These are phyloP conservation scores for Penicillium hesseltinei DNA, from an alignment of 2,329 filamentous ascomycete genomes.

Conservation along the genomic window DNA sequence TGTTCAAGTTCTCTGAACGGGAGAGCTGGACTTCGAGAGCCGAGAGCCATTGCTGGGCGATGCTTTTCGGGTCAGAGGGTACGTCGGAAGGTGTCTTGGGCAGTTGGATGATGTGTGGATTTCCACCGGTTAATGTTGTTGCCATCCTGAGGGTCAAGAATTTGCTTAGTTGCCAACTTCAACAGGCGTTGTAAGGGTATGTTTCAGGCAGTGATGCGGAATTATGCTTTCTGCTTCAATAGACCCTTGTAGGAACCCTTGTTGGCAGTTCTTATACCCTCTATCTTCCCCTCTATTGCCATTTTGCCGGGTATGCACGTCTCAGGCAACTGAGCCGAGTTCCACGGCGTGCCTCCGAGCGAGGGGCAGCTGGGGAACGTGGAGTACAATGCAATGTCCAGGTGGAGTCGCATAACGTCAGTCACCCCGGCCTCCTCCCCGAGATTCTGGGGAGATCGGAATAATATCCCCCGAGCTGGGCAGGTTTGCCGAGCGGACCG, in stretches of 20 bases:
- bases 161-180: background rate
- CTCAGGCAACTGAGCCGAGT: conserved; percentile 8
- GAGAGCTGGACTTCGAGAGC: conserved; percentile 27
- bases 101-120: conserved; percentile 33
- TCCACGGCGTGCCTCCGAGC: conserved; percentile 1
- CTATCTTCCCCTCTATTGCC: background rate
- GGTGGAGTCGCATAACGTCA: conserved; percentile 12
- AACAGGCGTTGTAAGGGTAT: background rate
- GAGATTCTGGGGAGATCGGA: conserved; percentile 11
- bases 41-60: conserved; percentile 36
- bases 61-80: conserved; percentile 22
- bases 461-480: conserved; percentile 10
- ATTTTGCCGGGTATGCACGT: background rate
- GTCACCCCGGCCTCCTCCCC: conserved; percentile 6
- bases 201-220: background rate
- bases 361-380: conserved; percentile 5
- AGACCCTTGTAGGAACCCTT: background rate
- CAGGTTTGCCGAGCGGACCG: conserved; percentile 12
- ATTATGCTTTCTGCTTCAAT: background rate
- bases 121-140: conserved; percentile 24
- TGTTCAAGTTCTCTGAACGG: conserved; percentile 13
- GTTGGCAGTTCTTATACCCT: background rate
- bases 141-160: conserved; percentile 11
- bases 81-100: conserved; percentile 25
- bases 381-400: conserved; percentile 1